phyloP scores from a whole-genome alignment of 2,329 filamentous ascomycete species.

The Paraphoma sp. region DNA sequence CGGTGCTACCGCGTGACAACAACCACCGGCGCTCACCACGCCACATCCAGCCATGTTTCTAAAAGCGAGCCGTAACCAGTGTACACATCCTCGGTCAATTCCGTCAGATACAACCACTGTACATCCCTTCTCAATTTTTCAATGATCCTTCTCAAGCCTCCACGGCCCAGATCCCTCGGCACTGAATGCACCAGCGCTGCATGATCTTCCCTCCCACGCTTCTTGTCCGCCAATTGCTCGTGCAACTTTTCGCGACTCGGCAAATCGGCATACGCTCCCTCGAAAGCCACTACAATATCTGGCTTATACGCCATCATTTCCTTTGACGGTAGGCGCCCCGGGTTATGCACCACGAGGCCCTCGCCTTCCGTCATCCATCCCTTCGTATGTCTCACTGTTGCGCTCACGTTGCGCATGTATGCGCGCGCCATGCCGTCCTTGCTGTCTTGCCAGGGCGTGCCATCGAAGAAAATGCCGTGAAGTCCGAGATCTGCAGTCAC shows the following conservation, averaged over 20 bases:
- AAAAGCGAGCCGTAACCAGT: slow-evolving; percentile 21
- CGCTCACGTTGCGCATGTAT: slow-evolving; percentile 33
- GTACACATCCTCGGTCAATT: slow-evolving; percentile 24
- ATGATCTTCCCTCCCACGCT: slow-evolving; percentile 17
- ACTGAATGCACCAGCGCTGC: slow-evolving; percentile 27
- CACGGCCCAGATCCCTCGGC: slow-evolving; percentile 15
- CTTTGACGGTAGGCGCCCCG: slow-evolving; percentile 24
- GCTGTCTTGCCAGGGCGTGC: slow-evolving; percentile 46
- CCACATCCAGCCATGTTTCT: slow-evolving; percentile 29
- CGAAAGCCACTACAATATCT: slow-evolving; percentile 33
- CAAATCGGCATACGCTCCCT: slow-evolving; percentile 24
- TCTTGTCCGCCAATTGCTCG: slow-evolving; percentile 8
- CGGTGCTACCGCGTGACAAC: neutral
- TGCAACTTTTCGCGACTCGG: slow-evolving; percentile 14
- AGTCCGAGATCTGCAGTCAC: slow-evolving; percentile 42
- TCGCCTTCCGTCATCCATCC: slow-evolving; percentile 19
- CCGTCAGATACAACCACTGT: slow-evolving; percentile 31
- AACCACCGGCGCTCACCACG: neutral
- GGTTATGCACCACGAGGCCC: slow-evolving; percentile 28
- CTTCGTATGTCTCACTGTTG: slow-evolving; percentile 20
- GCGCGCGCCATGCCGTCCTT: slow-evolving; percentile 3
- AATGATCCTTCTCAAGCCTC: slow-evolving; percentile 26
- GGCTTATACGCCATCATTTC: slow-evolving; percentile 18
- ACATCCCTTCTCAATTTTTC: slow-evolving; percentile 25
- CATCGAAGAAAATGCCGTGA: slow-evolving; percentile 60